Conservation (phyloP, 345 rosid species). For the Brassica carinata region DNA sequence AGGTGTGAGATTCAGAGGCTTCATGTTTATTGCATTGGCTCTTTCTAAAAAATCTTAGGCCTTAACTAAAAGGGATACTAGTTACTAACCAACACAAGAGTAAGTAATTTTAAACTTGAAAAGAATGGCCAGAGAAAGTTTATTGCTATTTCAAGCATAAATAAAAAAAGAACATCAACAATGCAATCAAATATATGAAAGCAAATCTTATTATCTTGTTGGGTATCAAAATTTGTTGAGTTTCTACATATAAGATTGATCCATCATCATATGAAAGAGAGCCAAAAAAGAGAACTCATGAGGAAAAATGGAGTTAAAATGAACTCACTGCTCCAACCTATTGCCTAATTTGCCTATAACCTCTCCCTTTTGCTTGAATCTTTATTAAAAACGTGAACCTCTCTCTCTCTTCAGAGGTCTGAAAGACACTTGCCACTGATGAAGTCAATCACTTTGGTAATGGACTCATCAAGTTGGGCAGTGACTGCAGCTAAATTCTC, state of each 20-base stretch:
- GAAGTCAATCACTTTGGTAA: constrained; percentile 62
- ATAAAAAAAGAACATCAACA: constrained; percentile 14
- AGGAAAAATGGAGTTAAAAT: not conserved
- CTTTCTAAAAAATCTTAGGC: constrained; percentile 15
- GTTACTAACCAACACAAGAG: constrained; percentile 7
- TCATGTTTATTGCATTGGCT: constrained; percentile 41
- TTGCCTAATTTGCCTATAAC: not conserved
- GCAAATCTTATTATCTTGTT: not conserved
- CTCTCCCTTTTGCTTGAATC: constrained; percentile 8
- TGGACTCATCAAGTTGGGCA: constrained; percentile 57
- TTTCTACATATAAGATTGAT: constrained; percentile 14
- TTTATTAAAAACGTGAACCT: constrained; percentile 8
- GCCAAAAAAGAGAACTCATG: not conserved
- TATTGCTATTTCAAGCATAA: not conserved
- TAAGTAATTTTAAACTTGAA: not conserved
- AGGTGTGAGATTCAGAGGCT: constrained; percentile 45
- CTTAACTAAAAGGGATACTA: not conserved
- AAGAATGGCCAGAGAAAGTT: constrained; percentile 15
- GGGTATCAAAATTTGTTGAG: constrained; percentile 19
- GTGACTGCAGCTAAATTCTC: constrained; percentile 76
- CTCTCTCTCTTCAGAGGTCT: constrained; percentile 54
- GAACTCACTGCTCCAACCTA: constrained; percentile 1
- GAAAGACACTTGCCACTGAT: constrained; percentile 68
- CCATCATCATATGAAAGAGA: constrained; percentile 2
- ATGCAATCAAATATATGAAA: not conserved